A percentile compares a stretch with the other conserved stretches of the same genome.
Evolutionary conservation across 2,329 filamentous ascomycete genomes (phyloP).

Genomic region (Trichoderma sp.): DNA sequence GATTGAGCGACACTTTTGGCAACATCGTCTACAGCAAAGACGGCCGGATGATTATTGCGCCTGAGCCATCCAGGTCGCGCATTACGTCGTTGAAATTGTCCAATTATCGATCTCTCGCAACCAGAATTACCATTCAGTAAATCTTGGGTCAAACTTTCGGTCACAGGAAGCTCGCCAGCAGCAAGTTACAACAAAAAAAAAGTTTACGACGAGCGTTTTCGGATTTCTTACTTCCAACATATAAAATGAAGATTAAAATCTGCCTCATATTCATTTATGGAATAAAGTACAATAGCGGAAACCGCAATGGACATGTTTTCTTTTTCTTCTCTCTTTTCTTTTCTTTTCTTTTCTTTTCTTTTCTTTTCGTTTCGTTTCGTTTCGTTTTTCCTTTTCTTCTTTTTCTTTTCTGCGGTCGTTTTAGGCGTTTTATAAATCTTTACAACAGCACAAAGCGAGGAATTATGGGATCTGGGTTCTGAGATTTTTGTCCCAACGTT

Average conservation of each 20-base stretch:
- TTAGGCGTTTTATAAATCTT: constrained; percentile 14
- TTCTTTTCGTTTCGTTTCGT: neutral
- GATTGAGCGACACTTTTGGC: constrained; percentile 65
- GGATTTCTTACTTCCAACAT: neutral
- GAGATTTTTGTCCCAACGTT: neutral
- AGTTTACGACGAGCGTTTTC: neutral
- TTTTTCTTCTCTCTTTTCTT: neutral
- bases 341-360: neutral
- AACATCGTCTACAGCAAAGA: constrained; percentile 61
- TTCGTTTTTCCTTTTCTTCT: neutral
- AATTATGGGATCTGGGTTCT: neutral
- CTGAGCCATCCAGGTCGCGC: constrained; percentile 55
- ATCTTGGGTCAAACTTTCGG: neutral
- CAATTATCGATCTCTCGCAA: constrained; percentile 56
- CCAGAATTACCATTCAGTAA: constrained; percentile 43
- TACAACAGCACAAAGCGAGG: constrained; percentile 14
- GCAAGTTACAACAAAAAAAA: neutral
- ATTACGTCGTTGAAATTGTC: constrained; percentile 59
- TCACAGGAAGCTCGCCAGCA: neutral
- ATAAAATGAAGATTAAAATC: neutral
- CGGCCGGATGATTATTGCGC: constrained; percentile 57
- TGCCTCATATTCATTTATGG: neutral
- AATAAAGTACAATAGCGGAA: neutral
- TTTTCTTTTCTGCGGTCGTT: neutral
- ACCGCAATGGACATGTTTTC: neutral